Base-by-base conservation (phyloP, 2,329 filamentous ascomycete species). In the Sclerotinia trifoliorum region DNA sequence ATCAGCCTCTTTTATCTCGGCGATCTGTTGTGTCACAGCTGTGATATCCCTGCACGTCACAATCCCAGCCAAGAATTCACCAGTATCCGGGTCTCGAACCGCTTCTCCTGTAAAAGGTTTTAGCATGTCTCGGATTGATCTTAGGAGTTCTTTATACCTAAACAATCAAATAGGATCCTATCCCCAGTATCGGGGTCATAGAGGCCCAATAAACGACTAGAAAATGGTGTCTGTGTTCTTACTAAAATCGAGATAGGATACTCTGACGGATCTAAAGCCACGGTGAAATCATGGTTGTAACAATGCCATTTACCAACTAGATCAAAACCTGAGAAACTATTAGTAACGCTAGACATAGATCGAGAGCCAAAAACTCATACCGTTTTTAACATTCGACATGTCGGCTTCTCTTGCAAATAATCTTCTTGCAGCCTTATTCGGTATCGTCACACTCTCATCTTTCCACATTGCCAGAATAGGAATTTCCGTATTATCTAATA, bases 381-480 rank as follows among this genome's bases (percentile, higher is more conserved):
- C 84, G 49, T 86, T 82, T 3, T 77, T 76, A 2, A 78, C 69
- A 35, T 69, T 77, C 0, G 77, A 76, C 8, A 81, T 73, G 48
- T 82, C 80, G 4, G 79, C 78, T 19, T 80, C 77, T 13, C 79
- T 77, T 32, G 80, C 75, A 69, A 88, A 82, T n/a, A 89, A 77
- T 5, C 79, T 77, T 17, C 84, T 80, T 17, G 85, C 75, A 52
- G 76, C 76, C 72, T 85, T 86, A 74, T 94, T 94, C 5, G 90
- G 88, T 55, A 93, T 88, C 0, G 86, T 88, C 58, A 93, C 87
- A 60, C 86, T 90, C 65, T 90, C 87, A 72, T 94, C 91, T 75
- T 89, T 90, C 91, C 91, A 94, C 87, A 93, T 91, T 32, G 90
- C 89, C 56, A 93, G 81, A 29, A 92, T 89, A 0, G 91, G 91